Percentiles rank a stretch among this genome's conserved stretches.
phyloP scores from a whole-genome alignment of 495 filamentous ascomycete species.

The Elaphomyces granulatus region DNA sequence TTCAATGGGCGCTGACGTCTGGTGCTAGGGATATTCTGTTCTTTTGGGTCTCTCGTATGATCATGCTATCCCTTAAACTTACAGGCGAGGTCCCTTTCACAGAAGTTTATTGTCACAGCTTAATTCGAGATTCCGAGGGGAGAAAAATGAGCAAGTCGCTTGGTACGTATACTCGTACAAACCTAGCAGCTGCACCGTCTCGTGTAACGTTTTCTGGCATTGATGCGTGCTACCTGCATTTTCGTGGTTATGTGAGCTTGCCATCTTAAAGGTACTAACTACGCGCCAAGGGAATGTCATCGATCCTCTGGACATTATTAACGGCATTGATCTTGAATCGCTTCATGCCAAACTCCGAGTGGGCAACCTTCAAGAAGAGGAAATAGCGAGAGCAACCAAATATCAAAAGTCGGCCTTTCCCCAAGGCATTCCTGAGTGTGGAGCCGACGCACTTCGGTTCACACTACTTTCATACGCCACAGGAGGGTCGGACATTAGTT shows the following conservation, averaged over 20 bases:
- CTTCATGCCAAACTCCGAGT: constrained; percentile 54
- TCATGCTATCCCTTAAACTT: constrained; percentile 65
- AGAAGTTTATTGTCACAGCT: constrained; percentile 64
- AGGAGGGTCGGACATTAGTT: constrained; percentile 68
- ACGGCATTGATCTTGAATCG: constrained; percentile 49
- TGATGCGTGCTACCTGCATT: no score
- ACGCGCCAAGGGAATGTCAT: no score
- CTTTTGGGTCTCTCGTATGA: no score
- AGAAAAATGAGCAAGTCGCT: constrained; percentile 78
- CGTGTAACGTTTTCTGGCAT: no score
- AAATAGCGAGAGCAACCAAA: constrained; percentile 55
- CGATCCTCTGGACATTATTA: constrained; percentile 68
- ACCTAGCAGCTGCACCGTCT: no score
- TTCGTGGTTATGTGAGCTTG: no score
- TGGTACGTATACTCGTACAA: no score
- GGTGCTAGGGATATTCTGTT: no score
- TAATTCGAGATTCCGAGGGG: constrained; percentile 65
- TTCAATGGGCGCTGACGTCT: no score
- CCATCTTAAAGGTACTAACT: no score
- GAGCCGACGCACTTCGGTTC: constrained; percentile 73
- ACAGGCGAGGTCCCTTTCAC: constrained; percentile 63
- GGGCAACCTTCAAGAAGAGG: constrained; percentile 60
- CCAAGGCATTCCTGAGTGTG: constrained; percentile 75
- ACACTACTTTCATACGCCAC: constrained; percentile 72
- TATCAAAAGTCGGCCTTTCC: constrained; percentile 69